Conservation (phyloP, 805 yeast genomes). For the Starmerella potacharoeniae region DNA sequence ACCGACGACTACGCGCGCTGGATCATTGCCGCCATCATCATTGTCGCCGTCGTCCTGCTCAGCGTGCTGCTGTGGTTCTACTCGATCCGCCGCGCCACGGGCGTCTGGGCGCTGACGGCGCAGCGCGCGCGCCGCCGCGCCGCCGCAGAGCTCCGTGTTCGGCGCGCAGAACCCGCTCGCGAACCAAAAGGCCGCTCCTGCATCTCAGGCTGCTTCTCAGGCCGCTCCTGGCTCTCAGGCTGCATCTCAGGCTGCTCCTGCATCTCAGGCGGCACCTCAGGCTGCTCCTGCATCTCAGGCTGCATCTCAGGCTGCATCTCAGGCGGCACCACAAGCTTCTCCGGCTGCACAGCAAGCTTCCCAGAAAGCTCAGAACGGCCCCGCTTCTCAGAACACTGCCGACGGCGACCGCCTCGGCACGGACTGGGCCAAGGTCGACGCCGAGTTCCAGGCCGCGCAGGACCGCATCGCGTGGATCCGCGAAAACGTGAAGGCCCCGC, state of each 20-base stretch:
- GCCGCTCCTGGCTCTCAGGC: too few relatives aligned
- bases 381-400: background rate
- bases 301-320: too few relatives aligned
- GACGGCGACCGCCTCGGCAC: constrained; percentile 10
- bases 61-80: background rate
- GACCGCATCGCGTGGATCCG: constrained; percentile 41
- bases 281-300: too few relatives aligned
- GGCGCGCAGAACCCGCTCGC: background rate
- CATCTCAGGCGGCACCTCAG: too few relatives aligned
- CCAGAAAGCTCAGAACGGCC: too few relatives aligned
- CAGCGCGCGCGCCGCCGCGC: background rate
- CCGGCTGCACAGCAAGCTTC: too few relatives aligned
- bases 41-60: background rate
- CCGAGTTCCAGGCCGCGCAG: constrained; percentile 27
- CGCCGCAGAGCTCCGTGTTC: background rate
- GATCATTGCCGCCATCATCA: constrained; percentile 5
- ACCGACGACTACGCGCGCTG: constrained; percentile 1
- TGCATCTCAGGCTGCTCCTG: too few relatives aligned
- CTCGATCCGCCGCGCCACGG: constrained; percentile 2
- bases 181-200: too few relatives aligned
- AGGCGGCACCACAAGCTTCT: too few relatives aligned
- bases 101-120: constrained; percentile 1
- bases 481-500: constrained; percentile 42
- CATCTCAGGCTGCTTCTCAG: too few relatives aligned
- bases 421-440: constrained; percentile 24